phyloP scores from a whole-genome alignment of 2,329 filamentous ascomycete species.

The Pseudomassariella vexata region DNA sequence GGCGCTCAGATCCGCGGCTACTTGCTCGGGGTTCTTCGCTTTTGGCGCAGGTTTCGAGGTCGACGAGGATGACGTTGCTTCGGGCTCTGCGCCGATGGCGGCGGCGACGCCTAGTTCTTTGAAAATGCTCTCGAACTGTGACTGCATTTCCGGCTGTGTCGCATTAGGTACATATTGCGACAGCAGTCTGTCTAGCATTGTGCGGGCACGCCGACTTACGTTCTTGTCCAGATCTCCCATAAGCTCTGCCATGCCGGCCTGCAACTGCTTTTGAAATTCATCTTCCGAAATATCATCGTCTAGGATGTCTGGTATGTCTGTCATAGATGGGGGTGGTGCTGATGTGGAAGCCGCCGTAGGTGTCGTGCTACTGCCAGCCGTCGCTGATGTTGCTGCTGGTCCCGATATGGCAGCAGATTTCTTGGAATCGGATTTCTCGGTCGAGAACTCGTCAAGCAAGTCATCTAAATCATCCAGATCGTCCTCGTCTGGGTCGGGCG shows the following conservation, averaged over 20 bases:
- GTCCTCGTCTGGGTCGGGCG: constrained; percentile 88
- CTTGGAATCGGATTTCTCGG: constrained; percentile 51
- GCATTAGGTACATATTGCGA: too few species aligned
- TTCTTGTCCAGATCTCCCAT: constrained; percentile 64
- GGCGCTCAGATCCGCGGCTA: constrained; percentile 30
- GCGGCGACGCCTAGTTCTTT: constrained; percentile 61
- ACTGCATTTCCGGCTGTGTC: constrained; percentile 62
- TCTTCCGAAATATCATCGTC: constrained; percentile 56
- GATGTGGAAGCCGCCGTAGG: constrained; percentile 15
- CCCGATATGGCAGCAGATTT: constrained; percentile 16
- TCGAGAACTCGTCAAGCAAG: constrained; percentile 85
- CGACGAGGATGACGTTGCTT: constrained; percentile 17
- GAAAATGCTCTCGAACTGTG: constrained; percentile 73
- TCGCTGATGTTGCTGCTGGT: constrained; percentile 4
- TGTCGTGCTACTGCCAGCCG: constrained; percentile 4
- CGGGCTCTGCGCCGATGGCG: constrained; percentile 17
- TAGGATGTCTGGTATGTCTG: constrained; percentile 15
- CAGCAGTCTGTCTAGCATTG: background rate
- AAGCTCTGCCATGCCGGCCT: constrained; percentile 81
- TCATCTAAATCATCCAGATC: constrained; percentile 91
- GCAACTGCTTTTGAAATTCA: constrained; percentile 79
- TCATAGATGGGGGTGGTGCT: constrained; percentile 3
- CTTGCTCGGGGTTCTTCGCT: constrained; percentile 15
- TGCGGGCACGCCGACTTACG: constrained; percentile 28
- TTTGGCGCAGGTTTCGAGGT: constrained; percentile 16